A percentile compares a stretch with the other conserved stretches of the same genome.
Evolutionary conservation across 2,329 filamentous ascomycete genomes (phyloP).

Genomic region (Aspergillus intermedius): DNA sequence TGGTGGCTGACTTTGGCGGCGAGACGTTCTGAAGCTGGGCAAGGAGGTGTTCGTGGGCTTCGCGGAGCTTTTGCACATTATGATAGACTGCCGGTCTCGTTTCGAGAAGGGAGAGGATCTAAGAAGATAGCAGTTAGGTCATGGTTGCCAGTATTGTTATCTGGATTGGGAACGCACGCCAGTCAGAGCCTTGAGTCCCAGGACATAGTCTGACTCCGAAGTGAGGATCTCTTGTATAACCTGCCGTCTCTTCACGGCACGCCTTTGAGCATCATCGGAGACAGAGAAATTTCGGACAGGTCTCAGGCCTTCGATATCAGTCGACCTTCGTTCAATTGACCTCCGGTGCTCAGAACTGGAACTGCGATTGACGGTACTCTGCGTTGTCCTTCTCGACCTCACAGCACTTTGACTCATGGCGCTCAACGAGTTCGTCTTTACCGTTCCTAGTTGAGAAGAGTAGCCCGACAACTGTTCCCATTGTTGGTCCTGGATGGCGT

Average conservation of each 20-base stretch:
- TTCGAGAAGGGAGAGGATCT: conserved; percentile 71
- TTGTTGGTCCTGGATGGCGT: conserved; percentile 28
- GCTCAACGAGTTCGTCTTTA: conserved; percentile 76
- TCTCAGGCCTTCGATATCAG: conserved; percentile 55
- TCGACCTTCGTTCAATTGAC: conserved; percentile 49
- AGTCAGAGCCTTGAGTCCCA: conserved; percentile 76
- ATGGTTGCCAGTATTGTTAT: background rate
- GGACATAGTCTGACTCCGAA: conserved; percentile 84
- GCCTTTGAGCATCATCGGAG: conserved; percentile 64
- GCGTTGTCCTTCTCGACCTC: conserved; percentile 53
- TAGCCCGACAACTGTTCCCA: conserved; percentile 67
- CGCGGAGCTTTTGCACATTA: conserved; percentile 72
- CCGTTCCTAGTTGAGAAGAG: conserved; percentile 68
- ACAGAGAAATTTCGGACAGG: conserved; percentile 41
- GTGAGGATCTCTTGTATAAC: conserved; percentile 78
- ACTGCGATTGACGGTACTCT: conserved; percentile 49
- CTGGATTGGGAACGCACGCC: conserved; percentile 54
- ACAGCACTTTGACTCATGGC: conserved; percentile 64
- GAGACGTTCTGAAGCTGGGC: conserved; percentile 64
- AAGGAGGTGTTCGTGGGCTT: conserved; percentile 76
- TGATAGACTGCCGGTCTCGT: conserved; percentile 68
- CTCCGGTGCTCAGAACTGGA: conserved; percentile 59
- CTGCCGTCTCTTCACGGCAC: conserved; percentile 67
- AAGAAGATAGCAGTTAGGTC: conserved; percentile 24
- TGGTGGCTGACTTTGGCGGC: conserved; percentile 38